A percentile compares a stretch with the other conserved stretches of the same genome.
phyloP scores from a whole-genome alignment of 441 rosid species.

The Pelargonium australe region DNA sequence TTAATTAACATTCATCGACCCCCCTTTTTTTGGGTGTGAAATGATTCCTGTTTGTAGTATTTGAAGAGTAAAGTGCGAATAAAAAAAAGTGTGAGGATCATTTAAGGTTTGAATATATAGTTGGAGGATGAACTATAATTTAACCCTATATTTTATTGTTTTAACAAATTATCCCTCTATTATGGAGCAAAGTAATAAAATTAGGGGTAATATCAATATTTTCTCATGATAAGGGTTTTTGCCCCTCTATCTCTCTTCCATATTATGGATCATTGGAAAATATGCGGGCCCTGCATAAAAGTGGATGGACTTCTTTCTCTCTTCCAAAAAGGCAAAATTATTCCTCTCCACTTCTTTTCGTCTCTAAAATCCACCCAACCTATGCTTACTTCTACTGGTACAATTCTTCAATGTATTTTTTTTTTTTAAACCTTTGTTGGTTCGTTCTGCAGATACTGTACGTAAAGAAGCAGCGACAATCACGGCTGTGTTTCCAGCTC shows the following conservation, averaged over 20 bases:
- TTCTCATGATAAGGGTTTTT: constrained; percentile 2
- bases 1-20: no score
- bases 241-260: neutral
- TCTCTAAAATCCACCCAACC: neutral
- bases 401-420: constrained; percentile 19
- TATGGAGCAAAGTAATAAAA: no score
- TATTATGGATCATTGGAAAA: neutral
- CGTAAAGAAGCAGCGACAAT: constrained; percentile 98
- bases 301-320: neutral
- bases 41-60: no score
- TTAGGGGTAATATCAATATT: neutral
- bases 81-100: no score
- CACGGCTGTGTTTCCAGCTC: constrained; percentile 94
- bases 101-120: no score
- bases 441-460: constrained; percentile 67
- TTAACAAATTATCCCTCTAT: no score
- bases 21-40: no score
- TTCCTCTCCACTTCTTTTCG: neutral
- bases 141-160: no score
- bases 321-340: no score
- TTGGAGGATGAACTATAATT: no score
- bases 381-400: constrained; percentile 8
- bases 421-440: constrained; percentile 18
- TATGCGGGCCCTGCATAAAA: neutral
- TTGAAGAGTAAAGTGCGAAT: no score